phyloP scores from a whole-genome alignment of 2,329 filamentous ascomycete species.

The Phoma sp. region DNA sequence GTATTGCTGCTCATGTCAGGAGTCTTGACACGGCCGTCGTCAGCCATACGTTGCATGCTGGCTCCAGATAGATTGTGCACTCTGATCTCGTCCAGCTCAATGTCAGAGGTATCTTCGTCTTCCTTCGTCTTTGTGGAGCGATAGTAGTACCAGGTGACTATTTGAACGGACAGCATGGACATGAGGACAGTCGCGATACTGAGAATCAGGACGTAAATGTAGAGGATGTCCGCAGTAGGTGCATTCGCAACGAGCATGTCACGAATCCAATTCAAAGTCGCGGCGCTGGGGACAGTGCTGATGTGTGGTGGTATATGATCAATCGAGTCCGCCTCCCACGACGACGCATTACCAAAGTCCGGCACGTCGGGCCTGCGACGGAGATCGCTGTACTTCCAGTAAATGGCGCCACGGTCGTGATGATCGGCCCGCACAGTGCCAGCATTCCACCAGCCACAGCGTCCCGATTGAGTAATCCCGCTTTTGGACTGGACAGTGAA shows the following conservation, averaged over 20 bases:
- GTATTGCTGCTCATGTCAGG: neutral
- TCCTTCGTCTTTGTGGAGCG: too few relatives aligned
- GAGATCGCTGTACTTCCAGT: conserved; percentile 1
- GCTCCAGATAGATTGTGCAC: conserved; percentile 1
- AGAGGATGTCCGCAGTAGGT: neutral
- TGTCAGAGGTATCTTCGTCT: neutral
- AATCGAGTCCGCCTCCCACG: neutral
- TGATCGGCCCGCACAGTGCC: neutral
- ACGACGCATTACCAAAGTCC: neutral
- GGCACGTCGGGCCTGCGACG: neutral
- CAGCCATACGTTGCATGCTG: neutral
- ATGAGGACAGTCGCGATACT: neutral
- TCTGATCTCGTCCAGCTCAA: conserved; percentile 10
- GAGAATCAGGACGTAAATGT: neutral
- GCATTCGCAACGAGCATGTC: neutral
- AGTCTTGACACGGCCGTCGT: neutral
- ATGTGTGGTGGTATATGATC: conserved; percentile 1
- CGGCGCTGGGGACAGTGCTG: neutral
- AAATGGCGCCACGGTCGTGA: neutral
- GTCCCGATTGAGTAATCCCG: neutral
- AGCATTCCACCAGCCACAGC: conserved; percentile 2
- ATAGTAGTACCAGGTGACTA: neutral
- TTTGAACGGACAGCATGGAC: neutral
- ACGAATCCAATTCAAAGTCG: neutral
- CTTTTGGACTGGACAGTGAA: neutral